phyloP scores from a whole-genome alignment of 2,329 filamentous ascomycete genomes.

The Xylariaceae sp. region DNA sequence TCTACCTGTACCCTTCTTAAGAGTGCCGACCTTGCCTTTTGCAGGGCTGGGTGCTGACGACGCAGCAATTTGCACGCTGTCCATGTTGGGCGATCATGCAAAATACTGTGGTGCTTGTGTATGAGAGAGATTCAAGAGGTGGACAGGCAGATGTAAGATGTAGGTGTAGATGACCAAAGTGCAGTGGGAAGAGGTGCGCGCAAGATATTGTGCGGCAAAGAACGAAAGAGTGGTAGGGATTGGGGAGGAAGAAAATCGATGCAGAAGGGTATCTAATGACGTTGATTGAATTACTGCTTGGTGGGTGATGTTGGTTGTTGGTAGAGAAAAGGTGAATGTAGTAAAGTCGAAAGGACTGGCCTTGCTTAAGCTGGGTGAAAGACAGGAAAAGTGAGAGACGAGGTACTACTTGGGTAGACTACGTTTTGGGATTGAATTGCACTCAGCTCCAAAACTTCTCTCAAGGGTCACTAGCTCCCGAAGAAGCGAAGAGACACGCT shows the following conservation, averaged over 20 bases:
- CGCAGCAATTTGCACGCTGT: conserved; percentile 34
- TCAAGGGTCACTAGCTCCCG: conserved; percentile 6
- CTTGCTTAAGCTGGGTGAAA: conserved; percentile 19
- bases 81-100: conserved; percentile 41
- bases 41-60: conserved; percentile 43
- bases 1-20: conserved; percentile 33
- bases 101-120: neutral
- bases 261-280: neutral
- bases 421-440: conserved; percentile 6
- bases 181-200: neutral
- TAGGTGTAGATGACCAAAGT: neutral
- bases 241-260: neutral
- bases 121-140: neutral
- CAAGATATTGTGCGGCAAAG: conserved; percentile 1
- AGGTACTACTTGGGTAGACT: too few relatives aligned
- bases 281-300: neutral
- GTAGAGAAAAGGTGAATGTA: neutral
- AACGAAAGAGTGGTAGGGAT: neutral
- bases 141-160: conserved; percentile 4
- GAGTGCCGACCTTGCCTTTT: conserved; percentile 35
- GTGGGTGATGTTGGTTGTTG: neutral
- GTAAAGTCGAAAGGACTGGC: conserved; percentile 11
- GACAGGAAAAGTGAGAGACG: conserved; percentile 12
- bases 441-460: conserved; percentile 16
- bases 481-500: conserved; percentile 21